Conservation (phyloP, 768 basidiomycete genomes). For the Leccinellum luteum region DNA sequence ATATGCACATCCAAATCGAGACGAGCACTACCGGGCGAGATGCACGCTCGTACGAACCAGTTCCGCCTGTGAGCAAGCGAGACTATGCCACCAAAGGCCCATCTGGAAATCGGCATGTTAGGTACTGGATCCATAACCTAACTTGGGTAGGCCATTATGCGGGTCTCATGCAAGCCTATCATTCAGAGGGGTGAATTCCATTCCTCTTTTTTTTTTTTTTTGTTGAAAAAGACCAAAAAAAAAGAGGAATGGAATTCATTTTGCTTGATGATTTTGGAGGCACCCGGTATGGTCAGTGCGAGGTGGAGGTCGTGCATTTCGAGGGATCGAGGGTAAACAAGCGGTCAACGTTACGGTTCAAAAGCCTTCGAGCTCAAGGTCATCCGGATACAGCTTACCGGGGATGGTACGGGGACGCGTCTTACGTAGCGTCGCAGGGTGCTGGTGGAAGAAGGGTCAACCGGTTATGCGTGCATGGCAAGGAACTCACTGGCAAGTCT, state of each 20-base stretch:
- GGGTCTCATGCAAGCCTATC: too few species aligned
- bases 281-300: too few species aligned
- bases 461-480: too few species aligned
- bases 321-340: background rate
- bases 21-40: background rate
- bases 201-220: background rate
- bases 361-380: too few species aligned
- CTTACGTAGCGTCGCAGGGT: too few species aligned
- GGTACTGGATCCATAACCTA: background rate
- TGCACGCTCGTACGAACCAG: background rate
- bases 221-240: background rate
- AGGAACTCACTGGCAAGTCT: too few species aligned
- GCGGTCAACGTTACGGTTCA: too few species aligned
- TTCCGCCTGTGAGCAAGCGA: background rate
- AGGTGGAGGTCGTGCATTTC: background rate
- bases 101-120: too few species aligned
- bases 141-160: background rate
- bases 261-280: background rate
- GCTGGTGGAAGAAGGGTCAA: too few species aligned
- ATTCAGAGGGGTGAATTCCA: too few species aligned
- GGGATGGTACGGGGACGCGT: too few species aligned
- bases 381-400: too few species aligned
- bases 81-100: background rate
- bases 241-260: background rate
- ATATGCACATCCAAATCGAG: background rate